phyloP scores from a whole-genome alignment of 257 asterid genomes.

The Catharanthus roseus region DNA sequence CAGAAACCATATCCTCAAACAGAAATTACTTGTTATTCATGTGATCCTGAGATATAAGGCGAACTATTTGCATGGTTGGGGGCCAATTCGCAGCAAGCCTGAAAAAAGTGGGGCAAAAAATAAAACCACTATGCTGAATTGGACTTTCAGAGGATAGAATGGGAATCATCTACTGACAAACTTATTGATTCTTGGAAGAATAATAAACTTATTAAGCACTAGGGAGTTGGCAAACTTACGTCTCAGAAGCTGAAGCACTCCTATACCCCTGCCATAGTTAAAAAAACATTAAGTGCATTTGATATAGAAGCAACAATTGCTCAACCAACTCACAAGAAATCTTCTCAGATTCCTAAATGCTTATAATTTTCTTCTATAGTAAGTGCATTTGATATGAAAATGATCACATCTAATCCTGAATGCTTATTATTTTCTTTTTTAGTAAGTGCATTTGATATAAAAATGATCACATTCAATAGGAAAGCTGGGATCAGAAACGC shows the following conservation, averaged over 20 bases:
- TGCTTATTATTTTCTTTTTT: no score
- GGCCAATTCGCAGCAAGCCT: constrained; percentile 98
- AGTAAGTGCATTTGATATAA: no score
- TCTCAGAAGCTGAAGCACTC: constrained; percentile 79
- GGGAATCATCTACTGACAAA: not conserved
- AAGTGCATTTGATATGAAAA: not conserved
- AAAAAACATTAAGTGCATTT: constrained; percentile 4
- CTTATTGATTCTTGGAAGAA: not conserved
- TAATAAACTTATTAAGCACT: constrained; percentile 18
- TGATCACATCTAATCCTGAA: not conserved
- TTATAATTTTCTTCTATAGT: no score
- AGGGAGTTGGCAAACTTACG: constrained; percentile 45
- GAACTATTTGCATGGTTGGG: constrained; percentile 73
- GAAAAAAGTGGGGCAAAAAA: constrained; percentile 14
- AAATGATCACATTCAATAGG: not conserved
- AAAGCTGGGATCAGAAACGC: not conserved
- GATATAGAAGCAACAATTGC: not conserved
- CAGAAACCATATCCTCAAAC: constrained; percentile 11
- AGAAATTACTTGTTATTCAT: constrained; percentile 77
- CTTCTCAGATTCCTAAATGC: not conserved
- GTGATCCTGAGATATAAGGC: constrained; percentile 81
- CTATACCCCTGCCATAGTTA: constrained; percentile 66
- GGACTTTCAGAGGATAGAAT: not conserved
- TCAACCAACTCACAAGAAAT: not conserved
- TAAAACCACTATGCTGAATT: not conserved